These are phyloP conservation scores for Hansenula lynferdii DNA, from an alignment of 1,139 yeast genomes.

Conservation along the genomic window DNA sequence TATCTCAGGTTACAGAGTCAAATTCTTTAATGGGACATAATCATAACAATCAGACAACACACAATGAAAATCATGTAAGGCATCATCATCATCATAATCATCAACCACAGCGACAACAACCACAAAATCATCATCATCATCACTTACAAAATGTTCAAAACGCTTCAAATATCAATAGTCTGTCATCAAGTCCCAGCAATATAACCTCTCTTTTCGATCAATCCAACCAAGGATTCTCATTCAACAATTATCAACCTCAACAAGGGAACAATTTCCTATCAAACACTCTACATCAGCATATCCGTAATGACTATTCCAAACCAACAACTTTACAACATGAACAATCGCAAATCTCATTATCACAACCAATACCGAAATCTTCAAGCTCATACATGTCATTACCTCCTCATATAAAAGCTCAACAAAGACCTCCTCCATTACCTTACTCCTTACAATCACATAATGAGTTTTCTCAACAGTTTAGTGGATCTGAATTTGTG, in stretches of 20 bases:
- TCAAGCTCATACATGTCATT: neutral
- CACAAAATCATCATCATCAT: neutral
- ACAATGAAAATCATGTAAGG: neutral
- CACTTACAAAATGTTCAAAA: neutral
- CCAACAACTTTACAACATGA: no score
- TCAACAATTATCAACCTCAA: neutral
- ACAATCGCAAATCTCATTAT: neutral
- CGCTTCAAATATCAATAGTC: no score
- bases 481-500: constrained; percentile 10
- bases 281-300: constrained; percentile 1
- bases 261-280: constrained; percentile 2
- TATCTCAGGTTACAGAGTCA: neutral
- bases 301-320: neutral
- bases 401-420: neutral
- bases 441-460: constrained; percentile 11
- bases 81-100: neutral
- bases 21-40: neutral
- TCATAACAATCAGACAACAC: neutral
- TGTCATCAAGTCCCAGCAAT: no score
- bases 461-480: constrained; percentile 17
- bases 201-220: no score
- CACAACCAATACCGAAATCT: neutral
- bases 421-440: neutral
- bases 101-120: neutral
- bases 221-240: no score